These are phyloP conservation scores for Fusarium sp. DNA, from an alignment of 2,329 filamentous ascomycete species.

Conservation along the genomic window DNA sequence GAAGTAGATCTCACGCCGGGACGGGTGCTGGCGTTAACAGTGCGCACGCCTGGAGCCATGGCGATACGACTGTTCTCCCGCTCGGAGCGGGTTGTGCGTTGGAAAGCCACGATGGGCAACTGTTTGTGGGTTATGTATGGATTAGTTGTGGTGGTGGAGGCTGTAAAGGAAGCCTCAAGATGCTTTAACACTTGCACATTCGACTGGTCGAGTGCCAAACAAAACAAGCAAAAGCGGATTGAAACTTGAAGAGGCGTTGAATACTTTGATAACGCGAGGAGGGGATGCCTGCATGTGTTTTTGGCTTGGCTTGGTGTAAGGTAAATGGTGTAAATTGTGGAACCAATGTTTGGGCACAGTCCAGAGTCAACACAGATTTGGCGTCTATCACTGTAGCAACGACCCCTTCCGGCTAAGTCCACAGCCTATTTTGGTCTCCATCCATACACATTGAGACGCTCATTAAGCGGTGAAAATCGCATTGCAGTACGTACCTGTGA, in stretches of 20 bases:
- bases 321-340: slow-evolving; percentile 35
- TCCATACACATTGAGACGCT: not conserved
- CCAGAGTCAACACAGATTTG: slow-evolving; percentile 37
- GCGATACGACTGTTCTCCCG: slow-evolving; percentile 54
- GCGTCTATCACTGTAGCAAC: slow-evolving; percentile 45
- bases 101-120: slow-evolving; percentile 52
- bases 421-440: not conserved
- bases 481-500: not conserved
- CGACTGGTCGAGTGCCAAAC: not conserved
- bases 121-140: slow-evolving; percentile 19
- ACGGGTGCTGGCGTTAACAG: slow-evolving; percentile 42
- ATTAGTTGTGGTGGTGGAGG: slow-evolving; percentile 20
- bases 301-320: slow-evolving; percentile 42
- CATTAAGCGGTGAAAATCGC: slow-evolving; percentile 10
- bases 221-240: slow-evolving; percentile 15
- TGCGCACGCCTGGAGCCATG: slow-evolving; percentile 51
- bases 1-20: slow-evolving; percentile 42
- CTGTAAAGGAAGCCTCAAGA: slow-evolving; percentile 8
- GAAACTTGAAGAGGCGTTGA: slow-evolving; percentile 24
- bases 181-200: slow-evolving; percentile 19
- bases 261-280: slow-evolving; percentile 37
- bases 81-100: slow-evolving; percentile 56
- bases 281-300: slow-evolving; percentile 41
- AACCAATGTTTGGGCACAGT: slow-evolving; percentile 30
- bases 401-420: not conserved